Base-by-base conservation (phyloP, 2,329 filamentous ascomycete genomes). In the Ceratocystis harringtonii region DNA sequence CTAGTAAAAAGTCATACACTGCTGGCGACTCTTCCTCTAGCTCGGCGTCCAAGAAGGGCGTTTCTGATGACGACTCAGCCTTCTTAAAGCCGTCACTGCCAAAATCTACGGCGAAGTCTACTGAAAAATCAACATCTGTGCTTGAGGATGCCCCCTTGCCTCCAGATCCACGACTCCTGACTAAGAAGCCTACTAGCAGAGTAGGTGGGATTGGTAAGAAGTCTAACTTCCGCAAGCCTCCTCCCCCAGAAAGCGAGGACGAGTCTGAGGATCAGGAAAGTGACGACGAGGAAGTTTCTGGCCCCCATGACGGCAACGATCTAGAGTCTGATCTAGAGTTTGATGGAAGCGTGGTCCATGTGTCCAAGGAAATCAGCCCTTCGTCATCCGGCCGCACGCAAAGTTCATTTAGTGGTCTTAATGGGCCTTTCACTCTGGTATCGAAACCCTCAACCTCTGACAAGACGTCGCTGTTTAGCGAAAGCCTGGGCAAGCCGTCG, bases 301-400 rank as follows among this genome's bases (percentile, higher is more conserved):
- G 75, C 2, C 74, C 74, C 3, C 77, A 76, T 12, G 77, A 77
- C 0, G 74, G 75, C 1, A 76, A 77, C n/a, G 76, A 76, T 7
- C 75, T 78, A 30, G 73, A 75, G 5, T 76, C 77, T 22, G 80
- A 79, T 12, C 79, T 78, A 2, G 79, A 81, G 36, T 76, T 76
- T 45, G 78, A 71, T 0, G 84, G 84, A 15, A 87, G 84, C 68
- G 84, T 83, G 28, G 78, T 86, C 61, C 84, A 87, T 72, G 80
- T 87, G 58, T 79, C 79, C n/a, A 83, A 85, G 70, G 84, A 87
- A 62, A 73, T 44, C 76, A 77, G 45, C 80, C 80, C 15, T 77
- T 80, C 66, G 77, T 80, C 32, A 76, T 80, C 66, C 83, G 81
- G 0, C 81, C 83, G 1, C 78, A 83, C 66, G 12, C 66, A 65